Evolutionary conservation across 2,329 filamentous ascomycete genomes (phyloP).

Genomic region (Colletotrichum echinochloae): DNA sequence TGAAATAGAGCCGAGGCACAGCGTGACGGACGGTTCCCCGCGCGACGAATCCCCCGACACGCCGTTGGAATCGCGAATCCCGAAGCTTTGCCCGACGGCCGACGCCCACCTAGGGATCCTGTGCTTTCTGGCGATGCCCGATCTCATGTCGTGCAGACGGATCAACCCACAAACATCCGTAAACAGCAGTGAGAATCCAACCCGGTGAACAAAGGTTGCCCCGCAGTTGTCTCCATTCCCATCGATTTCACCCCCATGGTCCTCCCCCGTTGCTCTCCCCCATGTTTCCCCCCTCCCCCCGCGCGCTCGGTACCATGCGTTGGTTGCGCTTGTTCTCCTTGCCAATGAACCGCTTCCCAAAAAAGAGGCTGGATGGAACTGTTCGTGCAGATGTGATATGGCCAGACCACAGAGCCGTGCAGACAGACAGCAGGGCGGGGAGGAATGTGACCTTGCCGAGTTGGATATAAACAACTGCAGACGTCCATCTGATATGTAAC

Average conservation of each 20-base stretch:
- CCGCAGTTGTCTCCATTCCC: conserved; percentile 14
- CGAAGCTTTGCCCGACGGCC: conserved; percentile 29
- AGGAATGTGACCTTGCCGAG: not conserved
- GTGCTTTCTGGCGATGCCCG: conserved; percentile 30
- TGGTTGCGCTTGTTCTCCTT: not conserved
- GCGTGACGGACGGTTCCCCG: conserved; percentile 17
- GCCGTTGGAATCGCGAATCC: conserved; percentile 14
- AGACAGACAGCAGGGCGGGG: conserved; percentile 1
- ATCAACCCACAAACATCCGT: not conserved
- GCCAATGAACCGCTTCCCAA: conserved; percentile 19
- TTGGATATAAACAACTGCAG: conserved; percentile 24
- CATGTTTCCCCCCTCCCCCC: conserved; percentile 26
- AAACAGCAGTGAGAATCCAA: not conserved
- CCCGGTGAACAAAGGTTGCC: conserved; percentile 14
- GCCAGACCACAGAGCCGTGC: conserved; percentile 8
- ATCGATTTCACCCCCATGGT: not conserved
- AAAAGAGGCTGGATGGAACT: not conserved
- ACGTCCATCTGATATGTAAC: not conserved
- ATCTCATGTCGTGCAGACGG: not conserved
- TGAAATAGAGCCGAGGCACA: conserved; percentile 21
- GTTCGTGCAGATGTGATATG: conserved; percentile 2
- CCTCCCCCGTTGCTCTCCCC: too few relatives aligned
- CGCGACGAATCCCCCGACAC: conserved; percentile 29
- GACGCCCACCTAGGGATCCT: not conserved
- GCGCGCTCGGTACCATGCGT: conserved; percentile 20